These are phyloP conservation scores for Aspergillus sp. DNA, from an alignment of 2,329 filamentous ascomycete species.

Conservation along the genomic window DNA sequence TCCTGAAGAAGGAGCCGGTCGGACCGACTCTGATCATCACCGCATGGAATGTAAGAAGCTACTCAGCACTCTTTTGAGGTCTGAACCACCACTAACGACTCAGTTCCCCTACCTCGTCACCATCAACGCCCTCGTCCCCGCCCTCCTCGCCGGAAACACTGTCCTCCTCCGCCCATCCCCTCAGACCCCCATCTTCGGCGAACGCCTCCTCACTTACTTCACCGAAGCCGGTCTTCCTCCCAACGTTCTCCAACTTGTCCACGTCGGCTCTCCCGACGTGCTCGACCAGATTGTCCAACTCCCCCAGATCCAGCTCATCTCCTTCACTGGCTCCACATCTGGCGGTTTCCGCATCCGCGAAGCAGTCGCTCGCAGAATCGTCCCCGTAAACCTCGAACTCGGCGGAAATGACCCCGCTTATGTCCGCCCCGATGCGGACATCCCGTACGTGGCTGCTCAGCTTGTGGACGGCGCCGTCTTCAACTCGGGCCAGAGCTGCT, in stretches of 20 bases:
- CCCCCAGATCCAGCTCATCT: constrained; percentile 73
- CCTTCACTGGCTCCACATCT: constrained; percentile 87
- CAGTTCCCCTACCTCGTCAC: constrained; percentile 91
- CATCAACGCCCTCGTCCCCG: constrained; percentile 83
- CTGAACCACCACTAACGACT: background rate
- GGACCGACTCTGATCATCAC: constrained; percentile 85
- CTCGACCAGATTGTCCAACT: constrained; percentile 77
- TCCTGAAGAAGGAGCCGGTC: constrained; percentile 80
- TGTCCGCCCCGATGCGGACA: constrained; percentile 76
- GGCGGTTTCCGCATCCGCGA: constrained; percentile 80
- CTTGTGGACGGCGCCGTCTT: constrained; percentile 90
- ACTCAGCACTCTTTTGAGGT: constrained; percentile 5
- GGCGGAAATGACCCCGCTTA: constrained; percentile 93
- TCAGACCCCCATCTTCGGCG: constrained; percentile 84
- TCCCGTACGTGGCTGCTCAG: constrained; percentile 84
- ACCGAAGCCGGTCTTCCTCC: constrained; percentile 73
- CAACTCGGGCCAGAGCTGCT: constrained; percentile 95
- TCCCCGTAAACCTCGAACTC: constrained; percentile 82
- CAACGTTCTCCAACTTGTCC: constrained; percentile 84
- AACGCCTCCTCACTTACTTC: constrained; percentile 76
- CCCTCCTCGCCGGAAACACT: constrained; percentile 82
- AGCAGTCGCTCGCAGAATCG: constrained; percentile 76
- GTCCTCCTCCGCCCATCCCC: constrained; percentile 91
- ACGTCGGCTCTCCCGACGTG: constrained; percentile 72
- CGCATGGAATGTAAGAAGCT: constrained; percentile 79